Evolutionary conservation across 306 rosid genomes (phyloP).

Genomic region (Castanopsis chinensis): DNA sequence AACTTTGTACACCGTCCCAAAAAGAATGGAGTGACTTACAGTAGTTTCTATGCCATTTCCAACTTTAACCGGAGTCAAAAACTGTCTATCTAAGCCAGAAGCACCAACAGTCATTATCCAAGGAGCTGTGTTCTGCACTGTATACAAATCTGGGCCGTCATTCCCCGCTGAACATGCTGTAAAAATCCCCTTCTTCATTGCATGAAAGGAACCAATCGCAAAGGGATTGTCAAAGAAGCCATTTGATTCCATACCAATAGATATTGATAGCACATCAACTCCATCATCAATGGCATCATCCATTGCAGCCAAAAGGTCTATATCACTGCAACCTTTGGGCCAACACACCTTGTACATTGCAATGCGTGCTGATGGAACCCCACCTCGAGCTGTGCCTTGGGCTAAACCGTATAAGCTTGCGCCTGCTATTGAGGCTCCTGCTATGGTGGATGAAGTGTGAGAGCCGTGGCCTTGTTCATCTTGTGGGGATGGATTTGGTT

Average conservation of each 20-base stretch:
- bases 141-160: conserved; percentile 34
- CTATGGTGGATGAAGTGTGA: conserved; percentile 63
- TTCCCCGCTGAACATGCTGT: conserved; percentile 73
- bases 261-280: no score
- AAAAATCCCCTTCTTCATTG: conserved; percentile 54
- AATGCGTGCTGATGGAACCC: conserved; percentile 25
- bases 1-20: no score
- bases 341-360: conserved; percentile 7
- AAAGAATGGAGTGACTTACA: conserved; percentile 31
- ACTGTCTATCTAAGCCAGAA: conserved; percentile 45
- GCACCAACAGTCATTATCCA: conserved; percentile 81
- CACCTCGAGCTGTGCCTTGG: conserved; percentile 73
- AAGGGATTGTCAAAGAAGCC: no score
- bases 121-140: conserved; percentile 65
- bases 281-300: conserved; percentile 73
- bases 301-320: conserved; percentile 65
- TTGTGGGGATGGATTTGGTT: conserved; percentile 23
- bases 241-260: no score
- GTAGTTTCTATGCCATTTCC: conserved; percentile 45
- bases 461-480: conserved; percentile 71
- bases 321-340: conserved; percentile 65
- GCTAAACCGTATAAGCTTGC: conserved; percentile 41
- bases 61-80: conserved; percentile 35
- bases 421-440: conserved; percentile 20
- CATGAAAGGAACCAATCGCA: conserved; percentile 10